phyloP scores from a whole-genome alignment of 2,329 filamentous ascomycete species.

The Hirsutella thompsonii region DNA sequence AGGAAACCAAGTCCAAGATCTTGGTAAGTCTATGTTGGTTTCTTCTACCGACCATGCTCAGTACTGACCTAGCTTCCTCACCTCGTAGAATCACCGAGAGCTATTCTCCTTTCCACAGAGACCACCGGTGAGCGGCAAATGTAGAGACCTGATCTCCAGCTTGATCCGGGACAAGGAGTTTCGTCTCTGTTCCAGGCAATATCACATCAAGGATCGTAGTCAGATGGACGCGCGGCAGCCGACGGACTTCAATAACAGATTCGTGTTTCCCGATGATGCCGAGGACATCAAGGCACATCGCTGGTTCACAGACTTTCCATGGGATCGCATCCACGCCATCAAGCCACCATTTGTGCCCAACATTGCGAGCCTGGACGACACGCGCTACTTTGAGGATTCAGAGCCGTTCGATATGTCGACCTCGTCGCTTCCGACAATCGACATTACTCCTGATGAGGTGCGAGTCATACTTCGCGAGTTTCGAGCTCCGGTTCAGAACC shows the following conservation, averaged over 20 bases:
- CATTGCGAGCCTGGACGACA: slow-evolving; percentile 56
- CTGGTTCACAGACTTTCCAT: slow-evolving; percentile 72
- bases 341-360: slow-evolving; percentile 70
- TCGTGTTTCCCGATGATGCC: slow-evolving; percentile 74
- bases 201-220: slow-evolving; percentile 50
- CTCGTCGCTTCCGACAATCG: slow-evolving; percentile 24
- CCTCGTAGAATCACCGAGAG: slow-evolving; percentile 51
- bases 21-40: slow-evolving; percentile 36
- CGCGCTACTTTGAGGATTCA: slow-evolving; percentile 83
- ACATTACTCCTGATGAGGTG: slow-evolving; percentile 17
- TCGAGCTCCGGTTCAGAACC: slow-evolving; percentile 24
- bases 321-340: slow-evolving; percentile 60
- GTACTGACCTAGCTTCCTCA: not conserved
- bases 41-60: not conserved
- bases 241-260: slow-evolving; percentile 27
- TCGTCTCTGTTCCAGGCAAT: slow-evolving; percentile 65
- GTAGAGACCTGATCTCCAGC: slow-evolving; percentile 62
- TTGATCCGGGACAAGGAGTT: slow-evolving; percentile 63
- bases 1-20: slow-evolving; percentile 79
- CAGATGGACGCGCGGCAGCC: slow-evolving; percentile 9
- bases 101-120: slow-evolving; percentile 59
- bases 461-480: slow-evolving; percentile 22
- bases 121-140: slow-evolving; percentile 53
- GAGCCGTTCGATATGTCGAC: slow-evolving; percentile 53
- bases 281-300: slow-evolving; percentile 80